Evolutionary conservation across 192 early-diverging fungal genomes (phyloP).

Genomic region (Fimicolochytrium jonesii): DNA sequence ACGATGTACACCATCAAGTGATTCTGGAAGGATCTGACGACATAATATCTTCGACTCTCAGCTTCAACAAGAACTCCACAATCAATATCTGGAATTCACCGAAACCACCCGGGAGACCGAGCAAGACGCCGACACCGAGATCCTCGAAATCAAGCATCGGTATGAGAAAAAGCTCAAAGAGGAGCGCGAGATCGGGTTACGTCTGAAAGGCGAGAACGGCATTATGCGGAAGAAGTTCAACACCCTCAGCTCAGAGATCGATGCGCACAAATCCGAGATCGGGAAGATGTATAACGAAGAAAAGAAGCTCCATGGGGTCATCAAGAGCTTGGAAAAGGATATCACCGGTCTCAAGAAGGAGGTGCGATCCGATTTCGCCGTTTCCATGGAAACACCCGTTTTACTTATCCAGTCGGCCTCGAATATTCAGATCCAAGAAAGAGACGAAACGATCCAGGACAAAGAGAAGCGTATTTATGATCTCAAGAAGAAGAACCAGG

Average conservation of each 20-base stretch:
- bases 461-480: constrained; percentile 64
- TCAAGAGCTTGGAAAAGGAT: constrained; percentile 62
- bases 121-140: constrained; percentile 58
- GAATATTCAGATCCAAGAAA: constrained; percentile 58
- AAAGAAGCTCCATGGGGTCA: constrained; percentile 57
- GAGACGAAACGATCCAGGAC: constrained; percentile 61
- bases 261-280: constrained; percentile 57
- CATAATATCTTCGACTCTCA: constrained; percentile 15
- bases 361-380: too few relatives aligned
- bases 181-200: constrained; percentile 52
- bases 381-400: too few relatives aligned
- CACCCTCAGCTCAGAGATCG: constrained; percentile 57
- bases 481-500: constrained; percentile 66
- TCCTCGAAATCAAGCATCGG: constrained; percentile 49
- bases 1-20: too few relatives aligned
- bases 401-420: too few relatives aligned
- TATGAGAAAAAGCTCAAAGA: constrained; percentile 58
- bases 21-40: background rate
- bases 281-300: constrained; percentile 57
- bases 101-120: constrained; percentile 56
- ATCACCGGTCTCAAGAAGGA: constrained; percentile 61
- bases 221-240: constrained; percentile 66
- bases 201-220: constrained; percentile 64
- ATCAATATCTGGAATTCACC: constrained; percentile 48
- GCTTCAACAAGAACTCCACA: constrained; percentile 54